Evolutionary conservation across 2,329 filamentous ascomycete species (phyloP).

Genomic region (Mycosphaerella sp.): DNA sequence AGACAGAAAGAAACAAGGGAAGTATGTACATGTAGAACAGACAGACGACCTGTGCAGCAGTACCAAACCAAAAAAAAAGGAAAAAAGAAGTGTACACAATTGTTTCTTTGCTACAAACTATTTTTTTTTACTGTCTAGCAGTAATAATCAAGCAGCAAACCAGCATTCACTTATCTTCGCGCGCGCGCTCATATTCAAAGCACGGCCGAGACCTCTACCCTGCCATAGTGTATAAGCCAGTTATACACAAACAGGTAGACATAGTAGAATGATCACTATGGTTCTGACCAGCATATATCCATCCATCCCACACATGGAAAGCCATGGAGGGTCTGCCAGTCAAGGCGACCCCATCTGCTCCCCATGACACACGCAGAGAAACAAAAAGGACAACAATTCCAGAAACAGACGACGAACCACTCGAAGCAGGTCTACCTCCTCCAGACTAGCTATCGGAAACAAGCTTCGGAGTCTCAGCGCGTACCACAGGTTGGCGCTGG

Average conservation of each 20-base stretch:
- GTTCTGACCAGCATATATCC: constrained; percentile 14
- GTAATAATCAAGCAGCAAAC: constrained; percentile 6
- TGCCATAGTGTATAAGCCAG: constrained; percentile 4
- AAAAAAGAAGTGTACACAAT: constrained; percentile 10
- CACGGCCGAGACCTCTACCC: constrained; percentile 1
- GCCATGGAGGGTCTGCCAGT: constrained; percentile 15
- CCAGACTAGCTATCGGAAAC: constrained; percentile 32
- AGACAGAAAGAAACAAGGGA: too few species aligned
- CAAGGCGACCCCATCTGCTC: constrained; percentile 19
- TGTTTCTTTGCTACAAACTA: constrained; percentile 12
- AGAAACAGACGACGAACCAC: constrained; percentile 17
- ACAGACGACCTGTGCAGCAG: too few species aligned
- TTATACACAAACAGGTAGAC: constrained; percentile 7
- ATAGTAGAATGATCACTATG: constrained; percentile 30
- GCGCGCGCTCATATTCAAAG: neutral
- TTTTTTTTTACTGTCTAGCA: constrained; percentile 4
- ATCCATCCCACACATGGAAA: neutral
- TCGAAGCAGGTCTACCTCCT: constrained; percentile 34
- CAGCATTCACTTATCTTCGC: constrained; percentile 19
- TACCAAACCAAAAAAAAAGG: neutral
- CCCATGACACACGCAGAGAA: neutral
- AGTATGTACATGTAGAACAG: too few species aligned
- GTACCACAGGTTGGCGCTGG: constrained; percentile 10
- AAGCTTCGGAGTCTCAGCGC: constrained; percentile 21
- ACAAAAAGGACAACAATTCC: neutral